Evolutionary conservation across 306 rosid genomes (phyloP).

Genomic region (Pachyrhizus erosus): DNA sequence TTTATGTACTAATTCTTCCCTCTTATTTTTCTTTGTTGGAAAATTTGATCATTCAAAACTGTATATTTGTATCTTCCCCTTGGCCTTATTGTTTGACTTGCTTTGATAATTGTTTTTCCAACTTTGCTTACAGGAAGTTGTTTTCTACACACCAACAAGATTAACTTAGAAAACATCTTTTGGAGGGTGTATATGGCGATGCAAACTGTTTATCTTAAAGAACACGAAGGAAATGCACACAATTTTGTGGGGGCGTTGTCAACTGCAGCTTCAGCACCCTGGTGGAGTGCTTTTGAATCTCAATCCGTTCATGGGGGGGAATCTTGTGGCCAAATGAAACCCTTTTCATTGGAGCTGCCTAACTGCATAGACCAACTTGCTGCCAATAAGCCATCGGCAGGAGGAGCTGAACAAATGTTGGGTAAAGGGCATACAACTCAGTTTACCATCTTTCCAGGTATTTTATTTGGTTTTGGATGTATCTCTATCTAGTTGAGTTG

Average conservation of each 20-base stretch:
- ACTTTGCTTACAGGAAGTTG: slow-evolving; percentile 46
- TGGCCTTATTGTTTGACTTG: neutral
- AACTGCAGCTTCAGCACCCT: slow-evolving; percentile 60
- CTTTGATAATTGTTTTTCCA: slow-evolving; percentile 7
- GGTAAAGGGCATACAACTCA: slow-evolving; percentile 66
- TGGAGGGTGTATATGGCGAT: slow-evolving; percentile 63
- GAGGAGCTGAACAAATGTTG: slow-evolving; percentile 59
- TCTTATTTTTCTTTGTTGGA: neutral
- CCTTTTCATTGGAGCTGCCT: slow-evolving; percentile 62
- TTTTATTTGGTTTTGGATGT: slow-evolving; percentile 6
- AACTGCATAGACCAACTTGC: slow-evolving; percentile 58
- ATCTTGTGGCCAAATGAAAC: slow-evolving; percentile 67
- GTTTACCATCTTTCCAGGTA: slow-evolving; percentile 86
- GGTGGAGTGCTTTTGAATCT: slow-evolving; percentile 79
- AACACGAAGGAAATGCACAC: slow-evolving; percentile 67
- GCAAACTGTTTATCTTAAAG: slow-evolving; percentile 73
- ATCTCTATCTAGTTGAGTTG: slow-evolving; percentile 1
- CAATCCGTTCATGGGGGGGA: slow-evolving; percentile 67
- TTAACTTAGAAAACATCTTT: slow-evolving; percentile 23
- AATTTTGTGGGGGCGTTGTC: slow-evolving; percentile 63
- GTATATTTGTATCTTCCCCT: neutral
- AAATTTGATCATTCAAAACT: neutral
- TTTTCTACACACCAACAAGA: neutral
- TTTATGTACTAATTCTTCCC: slow-evolving; percentile 16
- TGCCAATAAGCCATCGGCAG: slow-evolving; percentile 52